Conservation (phyloP, 139 green algal species). For the Chlamydomonas asymmetrica region DNA sequence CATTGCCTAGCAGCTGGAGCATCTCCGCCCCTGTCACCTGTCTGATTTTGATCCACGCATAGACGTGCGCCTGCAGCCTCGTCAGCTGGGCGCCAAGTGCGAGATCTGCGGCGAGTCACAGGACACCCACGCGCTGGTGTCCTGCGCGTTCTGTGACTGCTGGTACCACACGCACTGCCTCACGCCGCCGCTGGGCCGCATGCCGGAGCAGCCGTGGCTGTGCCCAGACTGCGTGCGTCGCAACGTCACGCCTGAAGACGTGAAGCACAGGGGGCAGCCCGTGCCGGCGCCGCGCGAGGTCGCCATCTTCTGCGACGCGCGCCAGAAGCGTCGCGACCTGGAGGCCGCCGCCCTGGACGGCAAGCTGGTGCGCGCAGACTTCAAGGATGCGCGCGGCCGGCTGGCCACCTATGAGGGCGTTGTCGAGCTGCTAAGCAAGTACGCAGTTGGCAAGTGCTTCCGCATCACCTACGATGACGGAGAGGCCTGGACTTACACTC, state of each 20-base stretch:
- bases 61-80: not conserved
- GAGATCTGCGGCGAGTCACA: conserved; percentile 40
- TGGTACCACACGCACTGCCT: conserved; percentile 66
- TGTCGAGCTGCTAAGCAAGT: no score
- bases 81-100: conserved; percentile 28
- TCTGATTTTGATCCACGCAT: not conserved
- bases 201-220: conserved; percentile 67
- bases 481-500: no score
- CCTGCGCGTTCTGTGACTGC: conserved; percentile 71
- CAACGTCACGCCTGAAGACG: no score
- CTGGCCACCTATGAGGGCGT: no score
- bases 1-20: not conserved
- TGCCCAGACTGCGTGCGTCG: conserved; percentile 38
- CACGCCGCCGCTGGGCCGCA: conserved; percentile 33
- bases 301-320: not conserved
- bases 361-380: not conserved
- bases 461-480: no score
- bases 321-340: not conserved
- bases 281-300: not conserved
- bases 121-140: conserved; percentile 53
- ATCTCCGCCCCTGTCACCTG: not conserved
- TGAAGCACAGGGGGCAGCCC: not conserved
- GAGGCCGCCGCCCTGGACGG: not conserved
- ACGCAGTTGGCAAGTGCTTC: no score
- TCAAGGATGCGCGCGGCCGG: no score